Evolutionary conservation across 768 basidiomycete genomes (phyloP).

Genomic region (Pholiota microspora): DNA sequence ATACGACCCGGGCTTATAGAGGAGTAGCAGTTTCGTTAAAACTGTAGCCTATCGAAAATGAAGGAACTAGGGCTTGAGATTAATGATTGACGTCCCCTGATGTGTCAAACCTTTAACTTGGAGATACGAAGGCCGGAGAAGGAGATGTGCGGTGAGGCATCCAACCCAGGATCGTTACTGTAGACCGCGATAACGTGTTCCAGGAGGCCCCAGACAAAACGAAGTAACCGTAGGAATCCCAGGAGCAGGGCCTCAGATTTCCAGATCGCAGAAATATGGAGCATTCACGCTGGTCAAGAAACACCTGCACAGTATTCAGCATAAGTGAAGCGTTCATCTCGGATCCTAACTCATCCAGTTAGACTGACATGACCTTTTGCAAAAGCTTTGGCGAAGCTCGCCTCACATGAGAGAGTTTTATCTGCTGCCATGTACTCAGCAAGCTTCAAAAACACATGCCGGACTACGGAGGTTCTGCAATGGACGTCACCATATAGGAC

Average conservation of each 20-base stretch:
- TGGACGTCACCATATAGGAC: not conserved
- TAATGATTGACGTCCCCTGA: not conserved
- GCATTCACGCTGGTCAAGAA: not conserved
- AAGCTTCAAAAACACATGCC: not conserved
- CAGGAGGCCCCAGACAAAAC: not conserved
- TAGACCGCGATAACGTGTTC: not conserved
- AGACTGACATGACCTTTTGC: not conserved
- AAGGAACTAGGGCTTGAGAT: not conserved
- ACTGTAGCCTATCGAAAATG: not conserved
- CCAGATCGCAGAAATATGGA: too few relatives aligned
- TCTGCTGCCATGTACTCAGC: not conserved
- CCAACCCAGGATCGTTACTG: not conserved
- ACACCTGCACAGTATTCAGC: not conserved
- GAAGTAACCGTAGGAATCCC: not conserved
- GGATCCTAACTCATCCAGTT: not conserved
- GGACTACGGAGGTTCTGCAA: not conserved
- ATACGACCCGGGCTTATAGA: not conserved
- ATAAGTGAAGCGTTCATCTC: not conserved
- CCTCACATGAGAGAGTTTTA: not conserved
- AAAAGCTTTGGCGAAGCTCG: too few relatives aligned
- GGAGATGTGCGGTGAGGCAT: not conserved
- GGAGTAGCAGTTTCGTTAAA: not conserved
- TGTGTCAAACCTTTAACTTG: not conserved
- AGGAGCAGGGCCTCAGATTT: not conserved
- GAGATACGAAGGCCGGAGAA: conserved; percentile 2